Percentiles rank a stretch among this genome's conserved stretches.
phyloP scores from a whole-genome alignment of 495 filamentous ascomycete species.

The Thermochaetoides thermophila region DNA sequence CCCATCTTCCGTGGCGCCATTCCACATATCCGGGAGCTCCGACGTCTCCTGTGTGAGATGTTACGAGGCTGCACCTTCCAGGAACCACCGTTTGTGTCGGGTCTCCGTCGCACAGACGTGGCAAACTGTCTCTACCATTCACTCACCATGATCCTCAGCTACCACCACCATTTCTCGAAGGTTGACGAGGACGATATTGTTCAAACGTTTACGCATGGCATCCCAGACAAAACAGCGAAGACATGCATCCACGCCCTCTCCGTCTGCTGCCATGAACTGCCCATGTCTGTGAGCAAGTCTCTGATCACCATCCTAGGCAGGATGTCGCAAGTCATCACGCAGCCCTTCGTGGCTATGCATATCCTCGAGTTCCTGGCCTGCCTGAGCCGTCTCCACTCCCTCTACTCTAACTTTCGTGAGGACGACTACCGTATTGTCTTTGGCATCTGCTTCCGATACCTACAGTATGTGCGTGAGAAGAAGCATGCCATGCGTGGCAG shows the following conservation, averaged over 20 bases:
- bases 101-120: conserved; percentile 76
- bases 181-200: conserved; percentile 81
- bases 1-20: conserved; percentile 62
- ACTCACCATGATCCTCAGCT: conserved; percentile 72
- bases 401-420: conserved; percentile 75
- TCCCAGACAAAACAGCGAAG: conserved; percentile 72
- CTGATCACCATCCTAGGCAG: conserved; percentile 72
- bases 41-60: conserved; percentile 65
- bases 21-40: conserved; percentile 59
- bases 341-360: conserved; percentile 77
- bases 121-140: conserved; percentile 75
- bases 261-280: conserved; percentile 86
- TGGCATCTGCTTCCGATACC: conserved; percentile 82
- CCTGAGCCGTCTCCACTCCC: conserved; percentile 66
- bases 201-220: conserved; percentile 63
- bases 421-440: conserved; percentile 87
- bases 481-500: conserved; percentile 26
- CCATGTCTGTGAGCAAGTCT: conserved; percentile 63
- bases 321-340: conserved; percentile 90
- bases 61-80: conserved; percentile 57
- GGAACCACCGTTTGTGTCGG: conserved; percentile 57
- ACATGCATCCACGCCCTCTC: conserved; percentile 88
- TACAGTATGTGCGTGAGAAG: conserved; percentile 50
- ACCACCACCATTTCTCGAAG: conserved; percentile 71
- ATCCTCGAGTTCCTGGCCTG: conserved; percentile 86